Percentiles rank a stretch among this genome's conserved stretches.
phyloP scores from a whole-genome alignment of 148 eudicot species.

The Silene uniflora region DNA sequence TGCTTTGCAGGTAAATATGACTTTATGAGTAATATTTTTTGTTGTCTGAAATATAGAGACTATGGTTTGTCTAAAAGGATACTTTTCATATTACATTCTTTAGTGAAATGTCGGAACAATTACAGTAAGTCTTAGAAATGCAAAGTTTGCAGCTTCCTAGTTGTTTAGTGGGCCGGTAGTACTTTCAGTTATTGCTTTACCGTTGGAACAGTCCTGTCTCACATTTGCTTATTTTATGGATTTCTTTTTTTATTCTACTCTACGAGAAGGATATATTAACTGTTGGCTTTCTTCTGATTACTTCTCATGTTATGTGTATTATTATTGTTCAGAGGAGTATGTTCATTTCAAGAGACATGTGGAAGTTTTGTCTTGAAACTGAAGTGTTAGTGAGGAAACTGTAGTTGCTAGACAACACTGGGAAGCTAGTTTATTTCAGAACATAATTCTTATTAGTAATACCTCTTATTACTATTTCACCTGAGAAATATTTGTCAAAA shows the following conservation, averaged over 20 bases:
- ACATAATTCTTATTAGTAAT: no score
- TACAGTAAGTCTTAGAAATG: background rate
- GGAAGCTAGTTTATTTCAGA: no score
- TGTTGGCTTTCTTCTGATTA: background rate
- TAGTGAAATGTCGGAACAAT: background rate
- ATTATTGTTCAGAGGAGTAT: background rate
- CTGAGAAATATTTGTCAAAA: background rate
- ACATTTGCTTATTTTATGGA: background rate
- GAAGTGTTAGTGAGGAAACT: background rate
- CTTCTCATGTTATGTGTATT: background rate
- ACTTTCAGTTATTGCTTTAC: background rate
- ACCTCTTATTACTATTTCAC: no score
- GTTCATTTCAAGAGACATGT: background rate
- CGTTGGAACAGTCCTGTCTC: background rate
- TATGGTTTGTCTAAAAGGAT: constrained; percentile 1
- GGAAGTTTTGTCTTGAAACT: background rate
- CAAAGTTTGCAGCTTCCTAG: background rate
- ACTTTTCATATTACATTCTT: background rate
- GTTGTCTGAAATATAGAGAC: background rate
- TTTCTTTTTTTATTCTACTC: background rate
- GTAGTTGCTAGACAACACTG: background rate
- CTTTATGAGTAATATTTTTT: background rate
- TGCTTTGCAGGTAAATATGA: constrained; percentile 59
- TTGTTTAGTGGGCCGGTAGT: background rate
- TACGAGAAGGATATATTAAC: background rate